Percentiles rank a stretch among this genome's conserved stretches.
Conservation (phyloP, 2,329 filamentous ascomycete species). For the Exophiala viscosa region DNA sequence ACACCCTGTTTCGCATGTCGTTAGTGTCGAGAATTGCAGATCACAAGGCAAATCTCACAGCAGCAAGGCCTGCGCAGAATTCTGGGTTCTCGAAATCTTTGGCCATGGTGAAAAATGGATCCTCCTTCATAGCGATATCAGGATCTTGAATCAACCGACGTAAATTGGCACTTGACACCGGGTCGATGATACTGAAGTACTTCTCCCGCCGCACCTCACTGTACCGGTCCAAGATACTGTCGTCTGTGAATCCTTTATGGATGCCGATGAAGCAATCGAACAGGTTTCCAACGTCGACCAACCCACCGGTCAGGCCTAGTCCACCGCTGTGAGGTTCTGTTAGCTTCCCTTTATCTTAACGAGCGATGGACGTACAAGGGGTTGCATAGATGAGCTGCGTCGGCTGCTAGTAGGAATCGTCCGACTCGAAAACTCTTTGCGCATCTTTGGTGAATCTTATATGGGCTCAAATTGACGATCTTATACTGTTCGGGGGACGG, state of each 20-base stretch:
- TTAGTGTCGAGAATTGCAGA: neutral
- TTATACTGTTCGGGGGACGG: constrained; percentile 57
- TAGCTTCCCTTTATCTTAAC: neutral
- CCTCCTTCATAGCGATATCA: constrained; percentile 33
- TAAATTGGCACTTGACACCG: constrained; percentile 41
- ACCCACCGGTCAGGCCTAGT: constrained; percentile 59
- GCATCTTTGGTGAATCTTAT: constrained; percentile 60
- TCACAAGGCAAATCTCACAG: neutral
- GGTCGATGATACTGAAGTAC: constrained; percentile 38
- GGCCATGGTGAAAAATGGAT: constrained; percentile 35
- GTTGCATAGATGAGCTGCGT: constrained; percentile 57
- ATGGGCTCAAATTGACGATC: constrained; percentile 56
- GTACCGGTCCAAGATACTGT: constrained; percentile 43
- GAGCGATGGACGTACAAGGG: constrained; percentile 14
- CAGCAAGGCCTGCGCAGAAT: constrained; percentile 1
- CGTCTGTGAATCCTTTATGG: constrained; percentile 36
- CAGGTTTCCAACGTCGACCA: constrained; percentile 59
- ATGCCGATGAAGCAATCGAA: constrained; percentile 55
- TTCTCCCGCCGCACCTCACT: constrained; percentile 38
- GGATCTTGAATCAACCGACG: constrained; percentile 35
- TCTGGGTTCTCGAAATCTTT: constrained; percentile 20
- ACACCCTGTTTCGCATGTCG: neutral
- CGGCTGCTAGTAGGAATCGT: constrained; percentile 55
- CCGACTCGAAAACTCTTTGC: constrained; percentile 55
- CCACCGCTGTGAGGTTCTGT: constrained; percentile 46